Evolutionary conservation across 257 asterid species (phyloP).

Genomic region (Forsythia viridissima): DNA sequence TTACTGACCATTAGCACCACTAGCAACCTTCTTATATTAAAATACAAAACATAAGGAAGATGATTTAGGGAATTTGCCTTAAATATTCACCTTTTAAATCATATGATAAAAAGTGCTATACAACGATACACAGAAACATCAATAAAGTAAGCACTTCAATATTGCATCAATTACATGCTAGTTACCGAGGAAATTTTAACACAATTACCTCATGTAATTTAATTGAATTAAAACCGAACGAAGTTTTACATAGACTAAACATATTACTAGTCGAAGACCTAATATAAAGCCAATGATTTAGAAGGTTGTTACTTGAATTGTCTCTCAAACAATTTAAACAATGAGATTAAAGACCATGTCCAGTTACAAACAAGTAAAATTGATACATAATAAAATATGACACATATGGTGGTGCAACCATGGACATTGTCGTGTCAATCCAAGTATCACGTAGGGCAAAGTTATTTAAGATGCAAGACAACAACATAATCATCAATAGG

Average conservation of each 20-base stretch:
- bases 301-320: not conserved
- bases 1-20: too few species aligned
- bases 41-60: too few species aligned
- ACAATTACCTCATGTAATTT: not conserved
- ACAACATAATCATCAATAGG: slow-evolving; percentile 3
- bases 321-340: not conserved
- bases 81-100: too few species aligned
- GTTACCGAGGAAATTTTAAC: not conserved
- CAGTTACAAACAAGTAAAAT: not conserved
- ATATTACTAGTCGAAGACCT: not conserved
- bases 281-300: not conserved
- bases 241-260: not conserved
- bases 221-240: not conserved
- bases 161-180: slow-evolving; percentile 1
- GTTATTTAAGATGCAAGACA: not conserved
- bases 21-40: too few species aligned
- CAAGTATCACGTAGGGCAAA: not conserved
- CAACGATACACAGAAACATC: slow-evolving; percentile 6
- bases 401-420: not conserved
- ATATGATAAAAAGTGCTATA: not conserved
- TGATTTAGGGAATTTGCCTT: too few species aligned
- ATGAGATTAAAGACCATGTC: too few species aligned
- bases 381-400: too few species aligned
- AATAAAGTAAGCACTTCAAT: not conserved
- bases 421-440: not conserved